Evolutionary conservation across 1,139 yeast genomes (phyloP).

Genomic region (Schwanniomyces etchellsii): DNA sequence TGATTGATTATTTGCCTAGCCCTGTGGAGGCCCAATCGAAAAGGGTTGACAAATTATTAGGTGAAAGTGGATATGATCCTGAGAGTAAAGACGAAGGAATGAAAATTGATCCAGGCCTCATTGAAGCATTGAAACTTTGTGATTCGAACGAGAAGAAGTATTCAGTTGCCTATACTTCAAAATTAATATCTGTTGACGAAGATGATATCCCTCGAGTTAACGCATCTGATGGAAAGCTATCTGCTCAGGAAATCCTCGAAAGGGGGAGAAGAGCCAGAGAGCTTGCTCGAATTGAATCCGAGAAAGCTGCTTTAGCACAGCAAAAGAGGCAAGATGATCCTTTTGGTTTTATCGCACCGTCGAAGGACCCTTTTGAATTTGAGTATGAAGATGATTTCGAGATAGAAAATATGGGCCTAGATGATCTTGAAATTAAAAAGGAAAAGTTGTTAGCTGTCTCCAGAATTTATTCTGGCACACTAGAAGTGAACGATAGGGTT

Average conservation of each 20-base stretch:
- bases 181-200: constrained; percentile 79
- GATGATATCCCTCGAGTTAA: constrained; percentile 67
- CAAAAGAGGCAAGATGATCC: constrained; percentile 19
- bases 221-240: constrained; percentile 19
- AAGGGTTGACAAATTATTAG: constrained; percentile 64
- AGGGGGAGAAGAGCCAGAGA: constrained; percentile 67
- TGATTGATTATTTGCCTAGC: constrained; percentile 80
- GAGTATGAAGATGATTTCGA: constrained; percentile 39
- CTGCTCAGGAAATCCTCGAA: constrained; percentile 60
- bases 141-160: constrained; percentile 50
- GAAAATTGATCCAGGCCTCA: constrained; percentile 44
- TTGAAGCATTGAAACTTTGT: constrained; percentile 59
- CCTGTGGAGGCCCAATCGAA: constrained; percentile 71
- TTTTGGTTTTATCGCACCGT: constrained; percentile 25
- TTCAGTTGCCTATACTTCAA: constrained; percentile 80
- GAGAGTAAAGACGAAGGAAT: constrained; percentile 11
- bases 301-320: constrained; percentile 37
- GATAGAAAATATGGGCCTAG: constrained; percentile 30
- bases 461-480: constrained; percentile 80
- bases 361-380: constrained; percentile 39
- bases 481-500: constrained; percentile 68
- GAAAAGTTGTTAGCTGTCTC: constrained; percentile 84
- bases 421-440: constrained; percentile 36
- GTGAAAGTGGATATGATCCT: constrained; percentile 37
- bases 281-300: constrained; percentile 64